Evolutionary conservation across 148 eudicot genomes (phyloP), one percentile per base, ranked within the genome.

Genomic region (Amaranthus cruentus): DNA sequence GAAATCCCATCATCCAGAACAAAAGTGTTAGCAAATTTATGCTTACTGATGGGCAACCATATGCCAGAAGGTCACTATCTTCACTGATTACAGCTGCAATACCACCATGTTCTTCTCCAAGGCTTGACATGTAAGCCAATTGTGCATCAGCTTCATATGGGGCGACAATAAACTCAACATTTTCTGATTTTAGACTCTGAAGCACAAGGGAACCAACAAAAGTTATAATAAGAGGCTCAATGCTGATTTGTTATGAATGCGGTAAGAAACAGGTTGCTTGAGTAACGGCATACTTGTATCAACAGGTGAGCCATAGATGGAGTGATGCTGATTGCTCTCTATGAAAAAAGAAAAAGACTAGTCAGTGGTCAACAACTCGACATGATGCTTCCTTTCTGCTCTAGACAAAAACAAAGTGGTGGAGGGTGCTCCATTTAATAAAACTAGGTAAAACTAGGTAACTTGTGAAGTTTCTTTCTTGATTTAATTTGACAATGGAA

Each of bases 131-230:
- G 80, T 91, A 88, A 46, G 97, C 97, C 77, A 91, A 84, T 66
- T 91, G 94, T 53, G 97, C 97, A 85, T 91, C 97, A 62, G 97
- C 97, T 71, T 91, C 97, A 62, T 89, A 91, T 75, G 97, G 97
- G 54, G 97, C 92, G 57, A 91, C 95, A 52, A 87, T 73, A 74
- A 88, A 91, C 50, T 91, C 97, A 56, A 91, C 80, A 44, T 89
- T 83, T 73, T 89, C 90, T 53, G 87, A 78, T 62, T 79, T 86
- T 70, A 91, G 76, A 70, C 81, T 85, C 97, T 91, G 83, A 66
- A 80, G 63, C 12, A 57, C 9, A 7, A 47, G 73, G 46, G n/a
- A 74, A 54, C 15, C n/a, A 72, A 38, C 12, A 62, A 0, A 3
- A 73, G 5, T 10, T 54, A 56, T 69, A 18, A 57, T 52, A 44